Base-by-base conservation (phyloP, 305 asterid species). In the Solanum aculeatissimum region DNA sequence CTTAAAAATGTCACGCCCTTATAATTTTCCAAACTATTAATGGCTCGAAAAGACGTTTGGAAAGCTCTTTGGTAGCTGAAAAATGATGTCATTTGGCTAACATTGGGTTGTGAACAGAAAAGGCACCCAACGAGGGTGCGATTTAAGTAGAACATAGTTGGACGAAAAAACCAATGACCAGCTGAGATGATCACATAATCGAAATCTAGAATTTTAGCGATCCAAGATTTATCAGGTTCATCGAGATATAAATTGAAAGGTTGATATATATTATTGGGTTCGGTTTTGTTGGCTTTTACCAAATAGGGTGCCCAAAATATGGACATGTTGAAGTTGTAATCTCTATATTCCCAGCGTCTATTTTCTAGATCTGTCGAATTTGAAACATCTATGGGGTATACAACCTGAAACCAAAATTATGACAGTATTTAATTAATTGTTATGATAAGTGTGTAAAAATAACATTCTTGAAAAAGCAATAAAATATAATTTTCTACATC, bases 1-100 rank as follows among this genome's bases (percentile, higher is more conserved):
- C 97, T 85, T 3, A 93, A 35, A 66, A 89, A 85, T 7, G 85
- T 78, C 4, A 83, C 25, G 0, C 92, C 90, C 14, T 79, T 88
- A 11, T 66, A 90, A 0, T 51, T 78, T 32, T 85, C 15, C 1
- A 84, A 66, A 18, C 9, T 74, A 53, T 80, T 83, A 16, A 92
- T 85, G 0, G 88, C 15, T 32, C 23, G 85, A 18, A 86, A 72
- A 4, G 86, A n/a, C 3, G 90, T 86, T 8, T 86, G 40, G 13
- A 89, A 89, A 3, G 89, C 88, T 85, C 38, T 84, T 77, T 53
- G 70, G 82, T 84, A 83, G 29, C 90, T 86, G 47, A 83, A 85
- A 53, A 65, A 35, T 14, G 19, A 38, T 19, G 68, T 23, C 23
- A 81, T 66, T 53, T 57, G 42, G 2, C 72, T 51, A 16, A 87